Base-by-base conservation (phyloP, 345 rosid species). In the Mercurialis annua region DNA sequence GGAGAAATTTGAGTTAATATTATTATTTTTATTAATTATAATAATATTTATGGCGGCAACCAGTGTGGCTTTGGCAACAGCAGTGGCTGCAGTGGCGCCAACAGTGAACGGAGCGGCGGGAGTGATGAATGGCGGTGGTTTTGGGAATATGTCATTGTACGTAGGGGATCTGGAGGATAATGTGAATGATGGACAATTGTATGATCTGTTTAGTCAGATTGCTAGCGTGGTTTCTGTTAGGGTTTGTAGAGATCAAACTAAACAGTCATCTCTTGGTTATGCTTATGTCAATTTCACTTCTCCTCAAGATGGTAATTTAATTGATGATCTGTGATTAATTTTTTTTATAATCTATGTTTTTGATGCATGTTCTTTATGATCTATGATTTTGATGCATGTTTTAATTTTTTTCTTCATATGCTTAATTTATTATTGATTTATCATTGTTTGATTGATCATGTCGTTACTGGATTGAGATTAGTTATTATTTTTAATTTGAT, bases 121-220 rank as follows among this genome's bases (percentile, higher is more conserved):
- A 10, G 67, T 65, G 6, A 54, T 55, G 2, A 64, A 42, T 21
- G 66, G 56, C 2, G 74, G 67, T 43, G 27, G 65, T 20, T 78
- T 73, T 52, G 54, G 75, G 46, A 88, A 73, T 68, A 66, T 78
- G 40, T 84, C 93, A 0, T 81, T 88, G 10, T 88, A 88, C 59
- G 90, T 86, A 0, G 93, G 90, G 47, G 90, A 88, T 84, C 83
- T 86, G 53, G 89, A 86, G 34, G 72, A 65, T 5, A 86, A 43
- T 50, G 89, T 86, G 23, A 72, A 65, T 18, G 93, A 86, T 59
- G 36, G 72, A 0, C 89, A 86, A 55, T 65, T 88, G 44, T 68
- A 78, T 51, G 87, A 86, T 67, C 75, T 88, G 38, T 88, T 88
- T 52, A 75, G 55, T 36, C 86, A 80, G 74, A 77, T 81, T 15